Evolutionary conservation across 805 yeast species (phyloP).

Genomic region (Zygosaccharomyces kombuchaensis): DNA sequence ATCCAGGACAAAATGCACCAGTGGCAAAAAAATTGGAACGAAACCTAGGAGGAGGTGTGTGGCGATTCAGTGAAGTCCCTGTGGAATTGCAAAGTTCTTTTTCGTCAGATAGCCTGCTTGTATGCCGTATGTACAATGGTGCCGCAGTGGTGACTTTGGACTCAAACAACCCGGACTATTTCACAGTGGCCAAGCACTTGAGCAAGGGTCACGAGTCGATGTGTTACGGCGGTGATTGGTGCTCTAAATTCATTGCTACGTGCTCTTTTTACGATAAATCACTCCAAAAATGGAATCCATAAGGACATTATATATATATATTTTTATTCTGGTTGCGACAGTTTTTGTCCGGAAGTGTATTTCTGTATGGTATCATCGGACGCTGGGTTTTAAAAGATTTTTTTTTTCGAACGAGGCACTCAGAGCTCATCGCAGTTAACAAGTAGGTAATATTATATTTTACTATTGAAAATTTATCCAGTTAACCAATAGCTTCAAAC

Average conservation of each 20-base stretch:
- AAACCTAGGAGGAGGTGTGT: conserved; percentile 88
- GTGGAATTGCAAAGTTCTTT: conserved; percentile 6
- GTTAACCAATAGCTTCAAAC: background rate
- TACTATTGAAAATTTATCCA: background rate
- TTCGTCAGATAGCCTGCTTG: conserved; percentile 47
- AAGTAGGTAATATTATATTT: background rate
- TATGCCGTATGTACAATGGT: conserved; percentile 96
- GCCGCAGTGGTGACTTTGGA: conserved; percentile 58
- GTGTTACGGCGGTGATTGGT: conserved; percentile 96
- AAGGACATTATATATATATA: background rate
- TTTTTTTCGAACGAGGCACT: background rate
- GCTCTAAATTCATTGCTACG: conserved; percentile 55
- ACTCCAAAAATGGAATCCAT: conserved; percentile 63
- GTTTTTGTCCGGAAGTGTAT: conserved; percentile 8
- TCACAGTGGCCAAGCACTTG: conserved; percentile 31
- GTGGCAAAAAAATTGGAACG: conserved; percentile 37
- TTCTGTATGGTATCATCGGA: conserved; percentile 2
- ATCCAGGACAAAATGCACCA: conserved; percentile 50
- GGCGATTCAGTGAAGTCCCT: conserved; percentile 76
- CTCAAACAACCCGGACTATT: conserved; percentile 34
- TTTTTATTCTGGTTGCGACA: background rate
- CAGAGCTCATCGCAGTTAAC: conserved; percentile 13
- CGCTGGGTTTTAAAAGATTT: conserved; percentile 1
- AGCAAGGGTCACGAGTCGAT: conserved; percentile 80
- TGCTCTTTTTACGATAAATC: conserved; percentile 90